Conservation (phyloP, 1,284 basidiomycete species). For the Cystobasidium sp. region DNA sequence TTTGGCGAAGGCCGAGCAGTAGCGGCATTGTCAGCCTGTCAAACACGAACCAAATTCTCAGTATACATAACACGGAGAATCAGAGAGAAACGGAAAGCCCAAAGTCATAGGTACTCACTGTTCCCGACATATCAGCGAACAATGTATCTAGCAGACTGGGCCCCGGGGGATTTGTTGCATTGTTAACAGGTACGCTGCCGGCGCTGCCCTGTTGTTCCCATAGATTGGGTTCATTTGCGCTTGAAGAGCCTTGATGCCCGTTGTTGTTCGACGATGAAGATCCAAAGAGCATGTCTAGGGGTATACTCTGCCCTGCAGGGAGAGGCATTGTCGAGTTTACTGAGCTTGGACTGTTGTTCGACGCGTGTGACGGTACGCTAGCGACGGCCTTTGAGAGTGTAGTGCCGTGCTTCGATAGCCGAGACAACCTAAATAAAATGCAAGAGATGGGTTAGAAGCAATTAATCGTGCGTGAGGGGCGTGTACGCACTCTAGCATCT, state of each 20-base stretch:
- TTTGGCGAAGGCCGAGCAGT: conserved; percentile 28
- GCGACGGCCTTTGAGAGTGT: conserved; percentile 28
- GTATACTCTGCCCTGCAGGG: conserved; percentile 63
- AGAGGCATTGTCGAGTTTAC: conserved; percentile 56
- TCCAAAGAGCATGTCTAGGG: conserved; percentile 53
- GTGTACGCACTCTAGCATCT: conserved; percentile 53
- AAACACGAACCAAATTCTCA: not conserved
- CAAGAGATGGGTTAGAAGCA: not conserved
- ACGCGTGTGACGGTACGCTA: conserved; percentile 9
- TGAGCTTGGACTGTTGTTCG: conserved; percentile 8
- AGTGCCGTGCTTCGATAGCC: conserved; percentile 31
- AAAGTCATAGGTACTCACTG: not conserved
- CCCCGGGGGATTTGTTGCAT: conserved; percentile 25
- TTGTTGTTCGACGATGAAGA: conserved; percentile 26
- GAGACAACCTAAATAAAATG: conserved; percentile 18
- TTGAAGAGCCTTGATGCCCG: not conserved
- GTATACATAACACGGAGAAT: not conserved
- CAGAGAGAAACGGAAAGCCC: not conserved
- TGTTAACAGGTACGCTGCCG: conserved; percentile 39
- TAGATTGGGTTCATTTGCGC: not conserved
- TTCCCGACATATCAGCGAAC: conserved; percentile 50
- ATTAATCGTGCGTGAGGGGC: not conserved
- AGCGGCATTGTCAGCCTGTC: conserved; percentile 10
- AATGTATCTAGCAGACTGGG: conserved; percentile 49
- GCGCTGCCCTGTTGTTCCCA: conserved; percentile 19